These are phyloP conservation scores for Corylus americana DNA, from an alignment of 306 rosid genomes.

Conservation along the genomic window DNA sequence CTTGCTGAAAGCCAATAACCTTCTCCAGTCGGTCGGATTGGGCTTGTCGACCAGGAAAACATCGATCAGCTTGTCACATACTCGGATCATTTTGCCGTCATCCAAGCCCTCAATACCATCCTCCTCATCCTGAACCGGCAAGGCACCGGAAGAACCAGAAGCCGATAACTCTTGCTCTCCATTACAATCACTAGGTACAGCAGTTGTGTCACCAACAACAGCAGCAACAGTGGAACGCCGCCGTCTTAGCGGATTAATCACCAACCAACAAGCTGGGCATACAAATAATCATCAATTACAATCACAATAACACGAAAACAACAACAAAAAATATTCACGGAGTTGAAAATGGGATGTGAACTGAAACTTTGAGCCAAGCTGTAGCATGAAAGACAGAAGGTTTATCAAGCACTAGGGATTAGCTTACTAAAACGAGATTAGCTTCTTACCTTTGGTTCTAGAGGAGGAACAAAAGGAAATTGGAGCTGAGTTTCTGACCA, in stretches of 20 bases:
- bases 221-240: constrained; percentile 38
- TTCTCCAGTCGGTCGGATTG: constrained; percentile 82
- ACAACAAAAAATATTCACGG: no score
- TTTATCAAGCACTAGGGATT: not conserved
- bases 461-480: constrained; percentile 19
- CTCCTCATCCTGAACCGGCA: constrained; percentile 22
- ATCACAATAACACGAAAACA: not conserved
- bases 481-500: constrained; percentile 21
- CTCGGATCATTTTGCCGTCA: constrained; percentile 46
- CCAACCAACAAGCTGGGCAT: constrained; percentile 38
- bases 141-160: constrained; percentile 29
- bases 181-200: constrained; percentile 26
- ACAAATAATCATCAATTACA: constrained; percentile 13
- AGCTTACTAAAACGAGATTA: not conserved
- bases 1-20: constrained; percentile 79
- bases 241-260: constrained; percentile 32
- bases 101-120: constrained; percentile 42
- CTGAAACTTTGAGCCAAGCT: not conserved
- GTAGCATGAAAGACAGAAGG: not conserved
- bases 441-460: constrained; percentile 38
- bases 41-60: constrained; percentile 93
- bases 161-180: constrained; percentile 25
- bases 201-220: constrained; percentile 30
- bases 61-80: constrained; percentile 86
- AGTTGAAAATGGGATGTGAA: not conserved